Percentiles rank a stretch among this genome's conserved stretches.
Evolutionary conservation across 345 rosid species (phyloP).

Genomic region (Rhodamnia rubescens): DNA sequence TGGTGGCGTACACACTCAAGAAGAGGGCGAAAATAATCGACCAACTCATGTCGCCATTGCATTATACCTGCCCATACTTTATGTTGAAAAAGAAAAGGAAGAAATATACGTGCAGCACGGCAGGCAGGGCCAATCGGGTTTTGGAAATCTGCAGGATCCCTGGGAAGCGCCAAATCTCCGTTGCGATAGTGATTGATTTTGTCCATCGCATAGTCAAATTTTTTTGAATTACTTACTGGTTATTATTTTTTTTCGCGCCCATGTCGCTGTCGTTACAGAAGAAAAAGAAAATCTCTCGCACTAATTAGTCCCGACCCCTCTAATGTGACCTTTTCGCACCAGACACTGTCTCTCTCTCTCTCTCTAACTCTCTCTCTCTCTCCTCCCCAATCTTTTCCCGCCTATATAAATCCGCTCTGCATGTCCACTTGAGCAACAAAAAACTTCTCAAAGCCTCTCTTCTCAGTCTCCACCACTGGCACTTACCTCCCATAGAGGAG

Average conservation of each 20-base stretch:
- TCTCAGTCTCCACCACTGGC: not conserved
- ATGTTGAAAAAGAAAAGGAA: too few species aligned
- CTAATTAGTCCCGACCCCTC: not conserved
- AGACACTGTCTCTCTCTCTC: not conserved
- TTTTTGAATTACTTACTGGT: not conserved
- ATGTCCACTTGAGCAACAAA: not conserved
- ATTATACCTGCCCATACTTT: too few species aligned
- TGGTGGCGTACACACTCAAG: not conserved
- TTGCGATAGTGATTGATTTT: too few species aligned
- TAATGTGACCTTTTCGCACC: not conserved
- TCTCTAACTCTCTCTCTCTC: not conserved
- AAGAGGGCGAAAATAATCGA: not conserved
- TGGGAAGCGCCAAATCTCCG: too few species aligned
- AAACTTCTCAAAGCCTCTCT: not conserved
- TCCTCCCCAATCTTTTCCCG: not conserved
- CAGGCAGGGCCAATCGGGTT: too few species aligned
- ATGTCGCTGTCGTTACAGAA: fast-evolving
- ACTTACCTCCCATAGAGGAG: not conserved
- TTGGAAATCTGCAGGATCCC: too few species aligned
- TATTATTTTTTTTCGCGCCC: not conserved
- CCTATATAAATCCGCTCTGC: not conserved
- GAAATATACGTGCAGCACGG: too few species aligned
- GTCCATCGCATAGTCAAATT: too few species aligned
- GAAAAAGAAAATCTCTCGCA: not conserved
- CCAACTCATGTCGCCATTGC: too few species aligned